Conservation (phyloP, 768 basidiomycete species). For the Pleurotus giganteus region DNA sequence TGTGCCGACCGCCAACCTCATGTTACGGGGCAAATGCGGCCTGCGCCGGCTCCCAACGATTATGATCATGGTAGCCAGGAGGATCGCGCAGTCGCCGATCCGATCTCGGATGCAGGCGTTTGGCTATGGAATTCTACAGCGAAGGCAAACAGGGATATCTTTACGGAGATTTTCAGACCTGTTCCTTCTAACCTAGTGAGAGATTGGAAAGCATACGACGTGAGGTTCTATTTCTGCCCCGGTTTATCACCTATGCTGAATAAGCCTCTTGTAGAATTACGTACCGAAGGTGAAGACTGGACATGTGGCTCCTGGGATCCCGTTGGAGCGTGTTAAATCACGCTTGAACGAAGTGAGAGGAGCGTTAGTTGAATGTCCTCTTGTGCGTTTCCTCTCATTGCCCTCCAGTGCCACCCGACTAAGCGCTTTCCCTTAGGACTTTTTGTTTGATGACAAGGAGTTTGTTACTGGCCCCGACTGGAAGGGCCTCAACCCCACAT, state of each 20-base stretch:
- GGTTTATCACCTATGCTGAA: background rate
- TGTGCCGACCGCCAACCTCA: constrained; percentile 31
- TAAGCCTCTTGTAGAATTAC: constrained; percentile 49
- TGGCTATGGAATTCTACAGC: constrained; percentile 71
- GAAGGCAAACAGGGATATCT: constrained; percentile 77
- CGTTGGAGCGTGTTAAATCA: constrained; percentile 69
- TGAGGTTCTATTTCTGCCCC: constrained; percentile 28
- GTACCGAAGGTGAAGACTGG: constrained; percentile 76
- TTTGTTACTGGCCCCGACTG: constrained; percentile 72
- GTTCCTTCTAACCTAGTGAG: constrained; percentile 82
- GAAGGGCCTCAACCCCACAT: constrained; percentile 70
- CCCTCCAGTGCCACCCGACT: background rate
- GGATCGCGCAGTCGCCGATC: constrained; percentile 75
- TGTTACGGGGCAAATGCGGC: constrained; percentile 68
- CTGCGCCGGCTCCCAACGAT: constrained; percentile 68
- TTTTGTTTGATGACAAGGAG: constrained; percentile 77
- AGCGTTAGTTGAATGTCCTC: constrained; percentile 71
- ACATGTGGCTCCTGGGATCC: constrained; percentile 72
- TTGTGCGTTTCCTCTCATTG: constrained; percentile 36
- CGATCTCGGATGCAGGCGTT: constrained; percentile 60
- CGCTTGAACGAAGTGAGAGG: constrained; percentile 70
- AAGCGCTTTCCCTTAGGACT: constrained; percentile 51
- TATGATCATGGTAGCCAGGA: constrained; percentile 60
- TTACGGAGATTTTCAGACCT: constrained; percentile 84
- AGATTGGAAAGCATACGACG: constrained; percentile 77